Base-by-base conservation (phyloP, 73 alveolate genomes). In the Paramecium pentaurelia region DNA sequence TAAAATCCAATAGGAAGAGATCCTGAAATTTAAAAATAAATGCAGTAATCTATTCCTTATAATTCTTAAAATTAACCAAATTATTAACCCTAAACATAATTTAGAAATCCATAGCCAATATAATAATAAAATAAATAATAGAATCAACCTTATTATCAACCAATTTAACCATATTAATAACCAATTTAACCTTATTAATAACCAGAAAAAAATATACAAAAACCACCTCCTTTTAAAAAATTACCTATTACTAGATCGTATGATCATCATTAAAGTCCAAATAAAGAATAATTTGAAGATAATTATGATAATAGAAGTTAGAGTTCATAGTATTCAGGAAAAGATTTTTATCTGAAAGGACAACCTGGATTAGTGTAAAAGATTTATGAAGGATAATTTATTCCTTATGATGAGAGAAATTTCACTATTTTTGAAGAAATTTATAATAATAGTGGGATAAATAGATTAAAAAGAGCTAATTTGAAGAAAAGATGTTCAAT, bases 341-440 rank as follows among this genome's bases (percentile, higher is more conserved):
- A 38, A 70, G 71, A 80, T 22, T 45, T 45, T 20, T 64, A 1
- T 47, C 0, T 80, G 75, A 34, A 47, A 32, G 91, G 75, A n/a
- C 4, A 80, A 22, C 14, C 11, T n/a, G 34, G 34, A 11, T 14
- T 47, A 14, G 38, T 14, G 9, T 22, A 7, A 44, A 14, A 80
- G 49, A 6, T 10, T 40, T 80, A 80, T 45, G 71, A 80, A 11
- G 91, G 91, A 1, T 8, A 80, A 80, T 80, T 45, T 49, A 47
- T 80, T 8, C 91, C 91, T 44, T 80, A 80, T 80, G 91, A 80
- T 49, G 73, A 80, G 3, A 80, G 49, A 32, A 25, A 42, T 80
- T 80, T 80, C 16, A n/a, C n/a, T 8, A 49, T 49, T 40, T 80
- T 80, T 80, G 30, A 47, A 8, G 77, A 80, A 16, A 80, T 80